phyloP scores from a whole-genome alignment of 805 yeast genomes.

The Pichia cabralensis region DNA sequence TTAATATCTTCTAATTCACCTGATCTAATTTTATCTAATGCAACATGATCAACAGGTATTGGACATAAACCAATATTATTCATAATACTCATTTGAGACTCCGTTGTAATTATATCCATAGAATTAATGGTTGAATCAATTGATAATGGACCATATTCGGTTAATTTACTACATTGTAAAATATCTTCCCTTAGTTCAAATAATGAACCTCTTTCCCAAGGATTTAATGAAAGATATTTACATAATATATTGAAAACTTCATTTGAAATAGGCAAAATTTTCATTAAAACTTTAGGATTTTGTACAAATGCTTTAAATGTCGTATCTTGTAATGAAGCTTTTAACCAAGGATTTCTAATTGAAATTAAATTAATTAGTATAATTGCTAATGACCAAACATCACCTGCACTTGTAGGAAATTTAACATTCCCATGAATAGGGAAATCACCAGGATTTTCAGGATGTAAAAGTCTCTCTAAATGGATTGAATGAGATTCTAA shows the following conservation, averaged over 20 bases:
- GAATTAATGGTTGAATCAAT: constrained; percentile 19
- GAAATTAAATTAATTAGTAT: constrained; percentile 72
- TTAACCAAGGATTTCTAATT: constrained; percentile 85
- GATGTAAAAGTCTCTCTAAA: constrained; percentile 18
- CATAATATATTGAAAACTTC: constrained; percentile 46
- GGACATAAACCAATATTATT: constrained; percentile 16
- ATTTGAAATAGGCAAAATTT: constrained; percentile 63
- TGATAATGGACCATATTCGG: constrained; percentile 28
- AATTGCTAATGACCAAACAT: constrained; percentile 81
- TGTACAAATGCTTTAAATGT: constrained; percentile 57
- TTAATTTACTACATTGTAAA: constrained; percentile 19
- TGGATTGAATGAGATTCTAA: constrained; percentile 25
- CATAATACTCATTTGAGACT: constrained; percentile 13
- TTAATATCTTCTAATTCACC: constrained; percentile 21
- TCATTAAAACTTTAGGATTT: constrained; percentile 43
- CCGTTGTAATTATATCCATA: constrained; percentile 20
- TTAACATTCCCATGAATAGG: constrained; percentile 24
- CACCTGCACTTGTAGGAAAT: constrained; percentile 66
- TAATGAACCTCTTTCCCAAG: constrained; percentile 37
- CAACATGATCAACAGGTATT: constrained; percentile 28
- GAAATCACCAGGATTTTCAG: constrained; percentile 4
- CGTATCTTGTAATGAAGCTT: constrained; percentile 56
- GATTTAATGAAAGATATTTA: constrained; percentile 35
- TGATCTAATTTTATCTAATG: constrained; percentile 20
- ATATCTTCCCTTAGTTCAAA: constrained; percentile 31